Conservation (phyloP, 2,329 filamentous ascomycete species). For the Sarocladium brachiariae region DNA sequence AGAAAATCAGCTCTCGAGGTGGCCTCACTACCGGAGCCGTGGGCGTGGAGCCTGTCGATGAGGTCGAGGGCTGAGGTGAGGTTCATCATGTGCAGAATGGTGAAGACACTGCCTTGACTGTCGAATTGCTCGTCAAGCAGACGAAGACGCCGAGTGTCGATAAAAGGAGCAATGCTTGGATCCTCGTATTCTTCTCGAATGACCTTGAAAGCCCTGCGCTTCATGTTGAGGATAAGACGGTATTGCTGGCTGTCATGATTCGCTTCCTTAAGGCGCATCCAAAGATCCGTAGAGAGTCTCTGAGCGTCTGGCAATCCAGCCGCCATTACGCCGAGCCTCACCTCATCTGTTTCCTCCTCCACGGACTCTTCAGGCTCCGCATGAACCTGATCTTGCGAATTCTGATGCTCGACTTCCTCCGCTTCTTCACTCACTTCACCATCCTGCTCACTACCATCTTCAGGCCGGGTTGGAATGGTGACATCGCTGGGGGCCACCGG, state of each 20-base stretch:
- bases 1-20: conserved; percentile 22
- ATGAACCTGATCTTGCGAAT: too few relatives aligned
- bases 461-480: not conserved
- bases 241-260: conserved; percentile 15
- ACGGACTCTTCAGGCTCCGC: too few relatives aligned
- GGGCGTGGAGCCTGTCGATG: conserved; percentile 14
- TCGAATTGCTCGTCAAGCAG: conserved; percentile 4
- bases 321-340: conserved; percentile 17
- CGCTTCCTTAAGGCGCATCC: conserved; percentile 18
- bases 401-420: not conserved
- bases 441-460: not conserved
- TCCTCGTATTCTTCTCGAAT: conserved; percentile 20
- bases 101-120: conserved; percentile 8
- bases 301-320: conserved; percentile 21
- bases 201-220: conserved; percentile 19
- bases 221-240: conserved; percentile 19
- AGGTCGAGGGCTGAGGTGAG: conserved; percentile 27
- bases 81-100: conserved; percentile 26
- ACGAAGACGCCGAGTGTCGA: conserved; percentile 20
- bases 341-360: conserved; percentile 12
- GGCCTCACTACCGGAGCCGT: not conserved
- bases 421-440: not conserved
- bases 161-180: conserved; percentile 17
- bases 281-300: conserved; percentile 20
- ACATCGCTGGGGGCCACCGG: not conserved